These are phyloP conservation scores for Silene noctiflora DNA, from an alignment of 179 eudicot species.

Conservation along the genomic window DNA sequence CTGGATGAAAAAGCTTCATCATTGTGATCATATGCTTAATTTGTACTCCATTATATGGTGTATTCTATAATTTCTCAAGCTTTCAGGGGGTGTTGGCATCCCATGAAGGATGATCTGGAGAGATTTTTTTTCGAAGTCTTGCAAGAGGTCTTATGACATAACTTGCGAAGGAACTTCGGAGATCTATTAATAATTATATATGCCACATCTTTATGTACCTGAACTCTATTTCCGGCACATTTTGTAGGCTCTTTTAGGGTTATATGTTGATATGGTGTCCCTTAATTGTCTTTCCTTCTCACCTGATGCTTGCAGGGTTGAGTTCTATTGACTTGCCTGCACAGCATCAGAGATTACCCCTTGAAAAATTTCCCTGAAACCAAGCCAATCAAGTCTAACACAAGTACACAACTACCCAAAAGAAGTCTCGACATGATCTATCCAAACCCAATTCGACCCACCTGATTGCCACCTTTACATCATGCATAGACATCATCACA, in stretches of 20 bases:
- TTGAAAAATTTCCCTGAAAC: too few species aligned
- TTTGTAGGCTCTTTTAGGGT: not conserved
- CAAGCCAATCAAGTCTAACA: too few species aligned
- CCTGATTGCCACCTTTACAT: too few species aligned
- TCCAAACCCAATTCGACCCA: too few species aligned
- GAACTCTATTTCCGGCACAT: not conserved
- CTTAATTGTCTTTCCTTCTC: not conserved
- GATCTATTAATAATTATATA: not conserved
- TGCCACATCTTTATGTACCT: not conserved
- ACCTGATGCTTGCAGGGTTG: too few species aligned
- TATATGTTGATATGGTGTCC: not conserved
- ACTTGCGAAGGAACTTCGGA: not conserved
- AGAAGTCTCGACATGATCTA: too few species aligned
- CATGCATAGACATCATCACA: too few species aligned
- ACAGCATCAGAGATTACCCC: too few species aligned
- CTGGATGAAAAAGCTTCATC: constrained; percentile 68
- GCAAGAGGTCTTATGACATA: not conserved
- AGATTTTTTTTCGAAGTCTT: not conserved
- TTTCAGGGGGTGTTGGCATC: not conserved
- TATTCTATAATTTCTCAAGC: not conserved
- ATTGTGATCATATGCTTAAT: constrained; percentile 24
- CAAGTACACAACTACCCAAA: too few species aligned
- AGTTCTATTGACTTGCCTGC: too few species aligned
- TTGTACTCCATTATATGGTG: not conserved
- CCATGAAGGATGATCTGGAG: not conserved